phyloP scores from a whole-genome alignment of 108 stramenopile species.

The Pelagomonas calceolata region DNA sequence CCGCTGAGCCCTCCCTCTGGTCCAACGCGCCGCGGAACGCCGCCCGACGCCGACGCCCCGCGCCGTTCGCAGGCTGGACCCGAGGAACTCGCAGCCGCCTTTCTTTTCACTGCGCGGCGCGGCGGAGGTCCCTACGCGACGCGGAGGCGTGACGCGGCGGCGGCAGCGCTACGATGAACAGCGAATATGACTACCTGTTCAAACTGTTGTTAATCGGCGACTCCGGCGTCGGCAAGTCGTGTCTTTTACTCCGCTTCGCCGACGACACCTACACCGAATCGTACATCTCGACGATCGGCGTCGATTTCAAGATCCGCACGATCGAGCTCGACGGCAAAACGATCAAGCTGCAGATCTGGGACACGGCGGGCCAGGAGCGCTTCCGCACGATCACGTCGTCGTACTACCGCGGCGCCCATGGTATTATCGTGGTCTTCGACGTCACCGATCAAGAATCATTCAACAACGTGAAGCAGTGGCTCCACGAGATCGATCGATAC shows the following conservation, averaged over 20 bases:
- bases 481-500: constrained; percentile 97
- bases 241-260: constrained; percentile 77
- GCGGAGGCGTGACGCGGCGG: background rate
- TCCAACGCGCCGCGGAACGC: too few species aligned
- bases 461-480: constrained; percentile 97
- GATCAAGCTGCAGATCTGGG: constrained; percentile 91
- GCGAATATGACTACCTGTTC: constrained; percentile 70
- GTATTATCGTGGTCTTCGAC: constrained; percentile 97
- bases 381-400: constrained; percentile 78
- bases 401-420: constrained; percentile 86
- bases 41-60: too few species aligned
- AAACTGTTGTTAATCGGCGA: constrained; percentile 88
- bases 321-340: constrained; percentile 97
- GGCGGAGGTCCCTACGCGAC: too few species aligned
- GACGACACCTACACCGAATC: constrained; percentile 97
- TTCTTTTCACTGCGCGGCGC: too few species aligned
- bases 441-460: constrained; percentile 91
- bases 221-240: constrained; percentile 86
- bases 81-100: too few species aligned
- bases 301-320: constrained; percentile 78
- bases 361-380: constrained; percentile 57
- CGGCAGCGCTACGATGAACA: background rate
- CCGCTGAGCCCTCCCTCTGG: too few species aligned
- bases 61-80: too few species aligned
- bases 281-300: constrained; percentile 76